A percentile compares a stretch with the other conserved stretches of the same genome.
Conservation (phyloP, 2,329 filamentous ascomycete species). For the Fusarium ramigenum region DNA sequence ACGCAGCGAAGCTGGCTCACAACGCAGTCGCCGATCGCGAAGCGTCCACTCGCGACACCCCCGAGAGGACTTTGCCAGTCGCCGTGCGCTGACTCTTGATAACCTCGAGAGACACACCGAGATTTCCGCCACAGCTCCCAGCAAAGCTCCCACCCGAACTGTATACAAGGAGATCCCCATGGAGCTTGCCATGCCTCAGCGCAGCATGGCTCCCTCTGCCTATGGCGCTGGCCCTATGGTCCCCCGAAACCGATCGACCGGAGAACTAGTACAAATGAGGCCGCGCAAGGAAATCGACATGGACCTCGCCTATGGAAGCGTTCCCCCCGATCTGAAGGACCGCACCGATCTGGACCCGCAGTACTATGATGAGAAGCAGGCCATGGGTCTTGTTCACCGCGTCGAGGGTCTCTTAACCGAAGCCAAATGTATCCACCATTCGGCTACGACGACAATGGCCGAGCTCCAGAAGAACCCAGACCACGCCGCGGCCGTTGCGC, state of each 20-base stretch:
- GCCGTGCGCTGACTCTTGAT: slow-evolving; percentile 58
- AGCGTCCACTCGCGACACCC: slow-evolving; percentile 46
- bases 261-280: slow-evolving; percentile 45
- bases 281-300: slow-evolving; percentile 75
- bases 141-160: slow-evolving; percentile 52
- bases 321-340: slow-evolving; percentile 73
- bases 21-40: slow-evolving; percentile 53
- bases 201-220: slow-evolving; percentile 39
- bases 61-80: slow-evolving; percentile 45
- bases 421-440: slow-evolving; percentile 87
- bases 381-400: slow-evolving; percentile 70
- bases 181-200: slow-evolving; percentile 50
- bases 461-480: slow-evolving; percentile 79
- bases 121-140: slow-evolving; percentile 60
- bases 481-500: slow-evolving; percentile 89
- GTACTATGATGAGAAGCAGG: slow-evolving; percentile 65
- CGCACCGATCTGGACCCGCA: slow-evolving; percentile 58
- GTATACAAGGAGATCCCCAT: slow-evolving; percentile 53
- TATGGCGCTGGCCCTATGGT: slow-evolving; percentile 44
- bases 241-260: slow-evolving; percentile 52
- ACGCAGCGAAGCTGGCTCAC: slow-evolving; percentile 53
- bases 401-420: slow-evolving; percentile 85
- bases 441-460: slow-evolving; percentile 82
- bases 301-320: slow-evolving; percentile 88
- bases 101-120: slow-evolving; percentile 65